Percentiles rank a stretch among this genome's conserved stretches.
Conservation (phyloP, 192 early-diverging fungal genomes). For the Coemansia sp. region DNA sequence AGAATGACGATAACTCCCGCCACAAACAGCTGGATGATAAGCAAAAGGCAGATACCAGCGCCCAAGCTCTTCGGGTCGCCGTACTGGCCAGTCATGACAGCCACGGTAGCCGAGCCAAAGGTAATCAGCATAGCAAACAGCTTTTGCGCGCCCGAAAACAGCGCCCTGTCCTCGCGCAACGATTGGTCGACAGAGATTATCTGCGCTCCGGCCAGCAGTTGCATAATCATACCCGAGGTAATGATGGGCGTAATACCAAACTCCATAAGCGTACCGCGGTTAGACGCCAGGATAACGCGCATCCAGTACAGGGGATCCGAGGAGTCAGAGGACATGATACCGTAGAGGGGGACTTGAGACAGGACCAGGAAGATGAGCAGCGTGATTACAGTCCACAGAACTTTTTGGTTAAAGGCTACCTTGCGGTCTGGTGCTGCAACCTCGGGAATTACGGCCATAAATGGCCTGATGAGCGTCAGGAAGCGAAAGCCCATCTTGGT, state of each 20-base stretch:
- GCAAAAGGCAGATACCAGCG: constrained; percentile 91
- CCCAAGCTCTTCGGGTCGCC: constrained; percentile 96
- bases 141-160: constrained; percentile 99
- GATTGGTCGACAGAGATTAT: constrained; percentile 99
- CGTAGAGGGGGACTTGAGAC: constrained; percentile 99
- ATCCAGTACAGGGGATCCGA: constrained; percentile 99
- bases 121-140: constrained; percentile 98
- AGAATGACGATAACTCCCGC: constrained; percentile 97
- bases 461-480: constrained; percentile 94
- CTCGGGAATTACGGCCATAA: constrained; percentile 98
- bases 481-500: constrained; percentile 70
- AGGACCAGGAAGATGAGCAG: constrained; percentile 99
- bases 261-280: constrained; percentile 99
- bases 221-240: constrained; percentile 99
- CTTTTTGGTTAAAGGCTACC: constrained; percentile 98
- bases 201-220: constrained; percentile 96
- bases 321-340: constrained; percentile 99
- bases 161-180: constrained; percentile 96
- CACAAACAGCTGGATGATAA: constrained; percentile 96
- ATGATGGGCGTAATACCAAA: constrained; percentile 99
- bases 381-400: constrained; percentile 99
- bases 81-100: constrained; percentile 98
- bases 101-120: constrained; percentile 97
- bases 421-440: constrained; percentile 93
- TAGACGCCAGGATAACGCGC: constrained; percentile 99